Evolutionary conservation across 2,329 filamentous ascomycete species (phyloP), one percentile per base, ranked within the genome.

Genomic region (Monosporascus sp.): DNA sequence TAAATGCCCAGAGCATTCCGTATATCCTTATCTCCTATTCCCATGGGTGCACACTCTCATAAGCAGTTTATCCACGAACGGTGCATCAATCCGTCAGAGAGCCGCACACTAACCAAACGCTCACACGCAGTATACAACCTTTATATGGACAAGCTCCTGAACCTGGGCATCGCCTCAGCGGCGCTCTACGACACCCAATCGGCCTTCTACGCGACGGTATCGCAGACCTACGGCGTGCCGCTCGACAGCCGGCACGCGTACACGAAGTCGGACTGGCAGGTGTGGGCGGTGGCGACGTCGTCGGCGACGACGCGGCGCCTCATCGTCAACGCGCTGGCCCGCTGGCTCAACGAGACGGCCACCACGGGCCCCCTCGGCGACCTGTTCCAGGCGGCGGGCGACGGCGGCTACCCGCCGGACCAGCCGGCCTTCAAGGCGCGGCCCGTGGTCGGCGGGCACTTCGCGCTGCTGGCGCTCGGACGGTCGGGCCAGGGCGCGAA

Each of bases 221-320:
- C 84, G 57, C 86, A 89, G 65, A 81, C 81, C 58, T 90, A 86
- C 69, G 87, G 87, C 2, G 75, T 90, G 0, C 86, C 87, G 0
- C 80, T 90, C 7, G 87, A 90, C 68, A 83, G 73, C 57, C 80
- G 87, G 19, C 86, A 89, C 69, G 69, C 86, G 14, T 89, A 88
- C 72, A 85, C 86, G 50, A 90, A 90, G 66, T 85, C 82, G 2
- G 87, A 90, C 69, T 90, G 87, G 87, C 83, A 88, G 62, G 84
- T 90, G 66, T 87, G 87, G 72, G 80, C 85, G 3, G 87, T 87
- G 50, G 85, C 86, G 0, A 84, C 88, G 0, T 79, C 83, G 3
- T 76, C 75, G 34, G 72, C 76, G 52, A 67, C 71, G 47, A 83
- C 83, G 3, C 76, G 86, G 38, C 71, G 75, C 0, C 76, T 84